Percentiles rank a stretch among this genome's conserved stretches.
These are phyloP conservation scores for Cladorrhinum sp. DNA, from an alignment of 2,329 filamentous ascomycete genomes.

Conservation along the genomic window DNA sequence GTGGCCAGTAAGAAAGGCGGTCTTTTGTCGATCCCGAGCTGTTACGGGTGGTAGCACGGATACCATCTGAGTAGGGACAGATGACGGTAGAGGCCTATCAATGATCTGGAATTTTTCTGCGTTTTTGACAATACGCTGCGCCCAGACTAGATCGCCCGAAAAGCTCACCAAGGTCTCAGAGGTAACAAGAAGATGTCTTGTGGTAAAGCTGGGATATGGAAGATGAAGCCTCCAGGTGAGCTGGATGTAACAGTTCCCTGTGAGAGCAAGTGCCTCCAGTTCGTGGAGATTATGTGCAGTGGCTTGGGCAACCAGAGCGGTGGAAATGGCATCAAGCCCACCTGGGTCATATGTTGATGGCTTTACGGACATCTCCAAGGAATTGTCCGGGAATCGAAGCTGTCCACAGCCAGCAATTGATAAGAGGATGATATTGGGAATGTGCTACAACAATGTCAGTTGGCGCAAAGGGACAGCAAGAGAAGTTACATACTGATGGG, in stretches of 20 bases:
- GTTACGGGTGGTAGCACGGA: not conserved
- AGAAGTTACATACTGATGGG: not conserved
- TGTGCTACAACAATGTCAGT: not conserved
- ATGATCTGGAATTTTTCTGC: not conserved
- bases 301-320: not conserved
- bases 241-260: constrained; percentile 2
- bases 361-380: not conserved
- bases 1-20: not conserved
- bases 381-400: not conserved
- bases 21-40: not conserved
- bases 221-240: constrained; percentile 14
- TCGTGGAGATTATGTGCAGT: not conserved
- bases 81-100: not conserved
- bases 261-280: not conserved
- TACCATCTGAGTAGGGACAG: not conserved
- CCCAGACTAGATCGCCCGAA: constrained; percentile 16
- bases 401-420: not conserved
- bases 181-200: constrained; percentile 11
- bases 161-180: constrained; percentile 5
- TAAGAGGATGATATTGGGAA: constrained; percentile 4
- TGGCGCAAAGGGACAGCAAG: not conserved
- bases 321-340: constrained; percentile 6
- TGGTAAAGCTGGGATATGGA: constrained; percentile 12
- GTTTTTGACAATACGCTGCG: not conserved
- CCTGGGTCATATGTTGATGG: constrained; percentile 3